Evolutionary conservation across 257 asterid genomes (phyloP), one percentile per base, ranked within the genome.

Genomic region (Solanum rostratum): DNA sequence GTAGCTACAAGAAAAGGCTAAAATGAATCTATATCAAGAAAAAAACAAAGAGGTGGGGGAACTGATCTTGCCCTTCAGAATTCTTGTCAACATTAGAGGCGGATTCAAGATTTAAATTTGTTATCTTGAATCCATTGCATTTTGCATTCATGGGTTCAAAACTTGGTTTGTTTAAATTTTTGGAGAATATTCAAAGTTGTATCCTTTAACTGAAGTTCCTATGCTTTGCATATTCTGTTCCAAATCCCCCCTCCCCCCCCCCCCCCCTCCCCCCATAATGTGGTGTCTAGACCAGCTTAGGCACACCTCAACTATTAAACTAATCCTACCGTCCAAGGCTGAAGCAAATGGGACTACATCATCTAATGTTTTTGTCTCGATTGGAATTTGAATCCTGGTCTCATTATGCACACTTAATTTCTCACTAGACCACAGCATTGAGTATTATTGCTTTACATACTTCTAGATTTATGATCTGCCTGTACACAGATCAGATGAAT

Each of bases 171-270:
- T 33, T 71, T 11, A 71, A 43, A 0, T 4, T 41, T 41, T 43
- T 20, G 24, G 76, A 29, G 76, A 66, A 30, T 33, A 1, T 39
- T 63, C 41, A 27, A 62, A 63, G 76, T 66, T 30, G 46, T 1
- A 45, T 30, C 46, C 46, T 30, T 37, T 66, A 29, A 30, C 74
- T 30, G 46, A 66, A 66, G 46, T n/a, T 15, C 73, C 6, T 37
- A 18, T 33, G 49, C 70, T n/a, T 22, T 7, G 73, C 73, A 65
- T 65, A 15, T 27, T 12, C 20, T 6, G 13, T n/a, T 57, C 3
- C n/a, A n/a, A n/a, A n/a, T n/a, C 8, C 0, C 39, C n/a, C 19
- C 0, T 2, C 19, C 33, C 73, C 3, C 6, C 15, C 8, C 0
- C 39, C 8, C 0, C 39, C n/a, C 19, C 0, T 2, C 19, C 33